Base-by-base conservation (phyloP, 1,284 basidiomycete species). In the Phellopilus nigrolimitatus region DNA sequence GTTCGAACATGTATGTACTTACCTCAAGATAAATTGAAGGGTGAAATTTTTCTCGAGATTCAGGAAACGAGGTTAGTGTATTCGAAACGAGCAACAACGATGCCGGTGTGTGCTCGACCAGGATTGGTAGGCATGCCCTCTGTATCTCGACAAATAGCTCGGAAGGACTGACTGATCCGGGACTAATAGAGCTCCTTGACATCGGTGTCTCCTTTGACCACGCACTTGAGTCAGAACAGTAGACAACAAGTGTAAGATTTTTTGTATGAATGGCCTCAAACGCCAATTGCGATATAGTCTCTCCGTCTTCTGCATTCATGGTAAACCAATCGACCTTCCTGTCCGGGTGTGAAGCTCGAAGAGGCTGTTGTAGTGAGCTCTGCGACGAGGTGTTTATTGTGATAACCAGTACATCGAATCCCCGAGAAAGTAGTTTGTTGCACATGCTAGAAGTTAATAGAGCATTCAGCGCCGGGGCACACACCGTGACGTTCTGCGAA, bases 361-460 rank as follows among this genome's bases (percentile, higher is more conserved):
- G 30, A 25, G 38, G 39, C 12, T 39, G 22, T 30, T 31, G 43
- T 36, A 52, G 24, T 13, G 12, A 22, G 15, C 27, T 41, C 6
- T 38, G 36, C n/a, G 21, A 25, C 10, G 12, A 1, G 4, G 25
- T 13, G 13, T 49, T 25, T 15, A 47, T 31, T 31, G 50, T 25
- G 8, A 45, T 10, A 21, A 47, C 5, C 13, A 52, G 5, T 7
- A 52, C 22, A 30, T 52, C 42, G 25, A 52, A 52, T 5, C 44
- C 50, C n/a, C 22, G 25, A 19, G 50, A 38, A 13, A 52, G 37
- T n/a, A 52, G 50, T 17, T 31, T 45, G 10, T 33, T 33, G 33
- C 40, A 51, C 6, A 44, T 19, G 25, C 49, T 51, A 27, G 15
- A 33, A 9, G 17, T 31, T 3, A 28, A 28, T n/a, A 9, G 22